These are phyloP conservation scores for Acer campestre DNA, from an alignment of 345 rosid genomes.

Conservation along the genomic window DNA sequence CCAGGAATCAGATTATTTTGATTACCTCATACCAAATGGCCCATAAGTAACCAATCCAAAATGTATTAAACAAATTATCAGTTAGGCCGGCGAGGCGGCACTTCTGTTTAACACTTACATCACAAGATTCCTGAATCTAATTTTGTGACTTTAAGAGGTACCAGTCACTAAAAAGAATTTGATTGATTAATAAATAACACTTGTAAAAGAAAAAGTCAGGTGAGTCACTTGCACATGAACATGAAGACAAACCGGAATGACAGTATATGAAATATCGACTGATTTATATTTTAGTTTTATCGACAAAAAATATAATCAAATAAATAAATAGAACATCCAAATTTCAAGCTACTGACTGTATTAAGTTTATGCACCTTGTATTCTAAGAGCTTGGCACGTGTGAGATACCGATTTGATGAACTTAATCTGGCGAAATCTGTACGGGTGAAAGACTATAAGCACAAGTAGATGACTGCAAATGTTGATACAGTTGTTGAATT, in stretches of 20 bases:
- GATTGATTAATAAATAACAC: background rate
- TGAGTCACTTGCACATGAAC: background rate
- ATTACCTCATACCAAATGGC: too few relatives aligned
- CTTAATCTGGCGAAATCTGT: background rate
- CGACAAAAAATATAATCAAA: background rate
- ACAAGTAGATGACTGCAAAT: background rate
- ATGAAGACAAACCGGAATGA: background rate
- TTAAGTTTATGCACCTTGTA: background rate
- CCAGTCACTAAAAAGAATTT: background rate
- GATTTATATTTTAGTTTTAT: background rate
- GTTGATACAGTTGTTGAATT: background rate
- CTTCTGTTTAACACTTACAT: background rate
- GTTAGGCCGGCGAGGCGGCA: background rate
- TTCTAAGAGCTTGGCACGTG: background rate
- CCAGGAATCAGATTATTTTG: too few relatives aligned
- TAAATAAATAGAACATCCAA: slow-evolving; percentile 21
- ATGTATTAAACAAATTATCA: background rate
- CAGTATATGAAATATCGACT: background rate
- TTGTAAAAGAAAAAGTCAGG: too few relatives aligned
- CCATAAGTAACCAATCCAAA: background rate
- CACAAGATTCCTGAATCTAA: background rate
- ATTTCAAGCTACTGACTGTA: slow-evolving; percentile 11
- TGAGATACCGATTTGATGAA: background rate
- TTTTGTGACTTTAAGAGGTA: background rate
- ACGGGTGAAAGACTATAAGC: background rate